Conservation (phyloP, 208 protist genomes). For the Crithidia bombi region DNA sequence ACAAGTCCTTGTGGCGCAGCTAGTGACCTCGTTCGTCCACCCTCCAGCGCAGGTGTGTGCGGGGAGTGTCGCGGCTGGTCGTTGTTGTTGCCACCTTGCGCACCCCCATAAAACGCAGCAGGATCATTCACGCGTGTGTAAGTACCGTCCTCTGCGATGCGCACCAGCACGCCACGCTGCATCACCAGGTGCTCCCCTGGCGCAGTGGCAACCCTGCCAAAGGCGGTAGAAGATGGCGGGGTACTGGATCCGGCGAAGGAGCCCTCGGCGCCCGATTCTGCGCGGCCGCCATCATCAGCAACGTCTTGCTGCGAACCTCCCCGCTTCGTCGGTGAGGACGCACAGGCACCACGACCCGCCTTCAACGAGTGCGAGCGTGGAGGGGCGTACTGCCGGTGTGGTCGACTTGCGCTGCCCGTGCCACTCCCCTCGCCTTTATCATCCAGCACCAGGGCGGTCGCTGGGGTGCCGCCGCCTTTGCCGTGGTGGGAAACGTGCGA, state of each 20-base stretch:
- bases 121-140: constrained; percentile 21
- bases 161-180: constrained; percentile 53
- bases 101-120: not conserved
- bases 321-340: not conserved
- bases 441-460: not conserved
- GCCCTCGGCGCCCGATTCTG: constrained; percentile 21
- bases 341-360: not conserved
- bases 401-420: not conserved
- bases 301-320: too few relatives aligned
- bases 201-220: not conserved
- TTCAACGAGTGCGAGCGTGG: constrained; percentile 17
- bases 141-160: constrained; percentile 33
- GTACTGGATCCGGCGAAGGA: constrained; percentile 27
- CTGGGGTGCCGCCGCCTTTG: not conserved
- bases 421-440: not conserved
- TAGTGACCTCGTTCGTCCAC: not conserved
- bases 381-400: constrained; percentile 29
- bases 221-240: constrained; percentile 21
- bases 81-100: not conserved
- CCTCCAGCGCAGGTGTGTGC: not conserved
- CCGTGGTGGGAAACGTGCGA: not conserved
- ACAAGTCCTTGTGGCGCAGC: not conserved
- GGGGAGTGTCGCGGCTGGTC: not conserved
- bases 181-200: constrained; percentile 52
- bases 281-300: not conserved